Conservation (phyloP, 177 flowering plant species). For the Vitis hybrid region DNA sequence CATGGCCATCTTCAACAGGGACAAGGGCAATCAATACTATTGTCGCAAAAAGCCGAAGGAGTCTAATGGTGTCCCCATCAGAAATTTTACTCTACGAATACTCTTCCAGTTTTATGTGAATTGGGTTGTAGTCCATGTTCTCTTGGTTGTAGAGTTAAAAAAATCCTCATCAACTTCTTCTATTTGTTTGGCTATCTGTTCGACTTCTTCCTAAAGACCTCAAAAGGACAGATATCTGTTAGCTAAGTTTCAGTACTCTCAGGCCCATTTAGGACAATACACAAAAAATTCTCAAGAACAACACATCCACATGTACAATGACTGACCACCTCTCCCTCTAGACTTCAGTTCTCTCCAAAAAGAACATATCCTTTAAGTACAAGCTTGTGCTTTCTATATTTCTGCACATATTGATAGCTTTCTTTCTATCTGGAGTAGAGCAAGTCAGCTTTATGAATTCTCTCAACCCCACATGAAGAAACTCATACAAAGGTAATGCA, state of each 20-base stretch:
- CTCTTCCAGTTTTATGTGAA: background rate
- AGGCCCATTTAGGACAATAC: background rate
- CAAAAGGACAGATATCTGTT: slow-evolving; percentile 3
- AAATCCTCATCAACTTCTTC: background rate
- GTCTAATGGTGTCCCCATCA: too few relatives aligned
- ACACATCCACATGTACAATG: slow-evolving; percentile 8
- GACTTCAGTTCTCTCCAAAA: slow-evolving; percentile 8
- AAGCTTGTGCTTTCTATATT: slow-evolving; percentile 4
- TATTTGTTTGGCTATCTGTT: too few relatives aligned
- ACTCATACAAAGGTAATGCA: background rate
- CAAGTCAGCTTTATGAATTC: slow-evolving; percentile 8
- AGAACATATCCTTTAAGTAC: slow-evolving; percentile 16
- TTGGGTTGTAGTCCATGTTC: background rate
- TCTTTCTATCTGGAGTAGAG: slow-evolving; percentile 10
- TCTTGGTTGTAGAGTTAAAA: background rate
- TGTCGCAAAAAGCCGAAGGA: too few relatives aligned
- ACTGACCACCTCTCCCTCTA: slow-evolving; percentile 11
- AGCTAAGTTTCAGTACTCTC: background rate
- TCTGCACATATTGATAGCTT: background rate
- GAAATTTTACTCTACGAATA: background rate
- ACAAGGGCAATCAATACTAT: too few relatives aligned
- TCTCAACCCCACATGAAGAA: background rate
- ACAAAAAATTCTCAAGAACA: background rate
- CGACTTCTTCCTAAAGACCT: background rate
- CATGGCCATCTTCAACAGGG: too few relatives aligned